These are phyloP conservation scores for Viridothelium virens DNA, from an alignment of 495 filamentous ascomycete genomes.

Conservation along the genomic window DNA sequence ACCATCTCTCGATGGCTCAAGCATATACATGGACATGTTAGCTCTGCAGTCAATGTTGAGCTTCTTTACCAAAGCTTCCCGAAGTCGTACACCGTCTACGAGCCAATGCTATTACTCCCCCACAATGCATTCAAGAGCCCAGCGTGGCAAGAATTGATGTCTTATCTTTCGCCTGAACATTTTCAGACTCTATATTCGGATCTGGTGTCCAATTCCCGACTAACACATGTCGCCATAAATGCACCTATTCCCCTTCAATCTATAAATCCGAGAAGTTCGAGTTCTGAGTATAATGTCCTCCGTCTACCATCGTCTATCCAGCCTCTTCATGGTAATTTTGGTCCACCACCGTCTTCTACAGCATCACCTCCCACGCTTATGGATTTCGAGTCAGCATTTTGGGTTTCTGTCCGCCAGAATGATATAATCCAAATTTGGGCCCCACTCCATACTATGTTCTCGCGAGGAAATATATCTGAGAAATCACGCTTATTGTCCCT, in stretches of 20 bases:
- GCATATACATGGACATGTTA: constrained; percentile 13
- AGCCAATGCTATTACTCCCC: constrained; percentile 61
- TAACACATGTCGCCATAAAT: constrained; percentile 68
- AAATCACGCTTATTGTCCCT: constrained; percentile 64
- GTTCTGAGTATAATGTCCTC: constrained; percentile 51
- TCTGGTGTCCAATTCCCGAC: constrained; percentile 40
- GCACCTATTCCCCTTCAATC: constrained; percentile 52
- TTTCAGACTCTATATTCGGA: constrained; percentile 44
- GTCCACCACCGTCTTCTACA: constrained; percentile 36
- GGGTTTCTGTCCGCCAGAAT: constrained; percentile 68
- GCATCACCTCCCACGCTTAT: constrained; percentile 28
- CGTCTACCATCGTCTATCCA: constrained; percentile 56
- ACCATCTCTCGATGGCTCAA: constrained; percentile 15
- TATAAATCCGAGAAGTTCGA: constrained; percentile 8
- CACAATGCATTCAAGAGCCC: constrained; percentile 44
- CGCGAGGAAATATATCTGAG: constrained; percentile 78
- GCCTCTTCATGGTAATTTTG: constrained; percentile 62
- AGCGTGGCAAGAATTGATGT: constrained; percentile 23
- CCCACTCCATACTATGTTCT: constrained; percentile 86
- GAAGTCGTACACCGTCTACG: constrained; percentile 60
- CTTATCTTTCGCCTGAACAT: constrained; percentile 44
- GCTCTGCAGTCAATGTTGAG: constrained; percentile 11
- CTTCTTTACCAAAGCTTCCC: constrained; percentile 40
- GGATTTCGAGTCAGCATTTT: constrained; percentile 61
- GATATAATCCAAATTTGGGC: constrained; percentile 80